A percentile compares a stretch with the other conserved stretches of the same genome.
phyloP scores from a whole-genome alignment of 2,329 filamentous ascomycete genomes.

The Plenodomus lindquistii region DNA sequence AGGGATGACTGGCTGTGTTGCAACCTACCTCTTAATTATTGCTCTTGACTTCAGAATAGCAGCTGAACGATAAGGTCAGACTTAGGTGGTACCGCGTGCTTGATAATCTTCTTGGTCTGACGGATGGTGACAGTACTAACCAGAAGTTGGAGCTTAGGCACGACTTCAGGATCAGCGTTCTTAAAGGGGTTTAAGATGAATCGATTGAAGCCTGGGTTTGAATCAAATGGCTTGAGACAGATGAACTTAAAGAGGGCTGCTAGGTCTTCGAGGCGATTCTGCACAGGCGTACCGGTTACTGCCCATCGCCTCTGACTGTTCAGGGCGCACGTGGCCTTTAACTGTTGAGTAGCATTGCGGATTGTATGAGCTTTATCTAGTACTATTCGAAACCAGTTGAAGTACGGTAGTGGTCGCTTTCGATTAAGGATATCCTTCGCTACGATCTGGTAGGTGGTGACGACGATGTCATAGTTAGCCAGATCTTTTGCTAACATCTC shows the following conservation, averaged over 20 bases:
- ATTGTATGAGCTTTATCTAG: conserved; percentile 96
- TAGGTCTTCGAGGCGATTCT: conserved; percentile 86
- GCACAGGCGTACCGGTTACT: conserved; percentile 94
- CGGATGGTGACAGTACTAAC: conserved; percentile 94
- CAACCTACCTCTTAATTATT: conserved; percentile 68
- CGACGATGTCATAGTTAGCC: conserved; percentile 76
- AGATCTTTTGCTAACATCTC: conserved; percentile 64
- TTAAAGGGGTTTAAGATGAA: conserved; percentile 88
- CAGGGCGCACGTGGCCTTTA: conserved; percentile 80
- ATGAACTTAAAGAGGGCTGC: conserved; percentile 85
- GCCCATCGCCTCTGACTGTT: conserved; percentile 87
- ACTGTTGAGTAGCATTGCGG: conserved; percentile 81
- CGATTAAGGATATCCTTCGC: conserved; percentile 70
- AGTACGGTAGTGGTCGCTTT: conserved; percentile 71
- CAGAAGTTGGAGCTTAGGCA: conserved; percentile 82
- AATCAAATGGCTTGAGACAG: conserved; percentile 81
- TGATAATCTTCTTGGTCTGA: conserved; percentile 78
- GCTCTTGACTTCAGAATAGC: conserved; percentile 75
- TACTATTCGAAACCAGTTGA: conserved; percentile 92
- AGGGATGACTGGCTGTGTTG: too few species aligned
- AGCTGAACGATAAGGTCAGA: conserved; percentile 74
- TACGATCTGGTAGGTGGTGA: conserved; percentile 91
- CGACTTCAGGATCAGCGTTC: conserved; percentile 77
- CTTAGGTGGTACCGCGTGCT: conserved; percentile 67
- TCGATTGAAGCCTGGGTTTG: conserved; percentile 73